Percentiles rank a stretch among this genome's conserved stretches.
Conservation (phyloP, 352 stramenopile species). For the Peronospora farinosa region DNA sequence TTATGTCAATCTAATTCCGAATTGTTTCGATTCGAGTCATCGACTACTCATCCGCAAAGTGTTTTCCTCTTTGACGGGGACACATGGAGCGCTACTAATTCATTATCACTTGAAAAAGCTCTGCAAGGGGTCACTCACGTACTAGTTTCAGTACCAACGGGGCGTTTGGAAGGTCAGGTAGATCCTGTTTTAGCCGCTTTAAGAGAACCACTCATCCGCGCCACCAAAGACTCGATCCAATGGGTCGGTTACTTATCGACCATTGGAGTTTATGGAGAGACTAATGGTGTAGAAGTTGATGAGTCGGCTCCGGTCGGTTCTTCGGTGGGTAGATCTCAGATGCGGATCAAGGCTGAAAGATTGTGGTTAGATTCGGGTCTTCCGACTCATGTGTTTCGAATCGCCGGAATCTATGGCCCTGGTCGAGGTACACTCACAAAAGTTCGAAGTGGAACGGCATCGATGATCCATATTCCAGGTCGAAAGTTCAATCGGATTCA, state of each 20-base stretch:
- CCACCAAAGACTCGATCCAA: constrained; percentile 40
- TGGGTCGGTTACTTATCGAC: constrained; percentile 90
- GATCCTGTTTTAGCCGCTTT: constrained; percentile 71
- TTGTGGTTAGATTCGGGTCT: constrained; percentile 67
- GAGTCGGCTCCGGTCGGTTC: constrained; percentile 76
- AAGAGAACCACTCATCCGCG: constrained; percentile 32
- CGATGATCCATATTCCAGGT: constrained; percentile 65
- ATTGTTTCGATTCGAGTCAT: constrained; percentile 34
- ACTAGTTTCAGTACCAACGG: constrained; percentile 63
- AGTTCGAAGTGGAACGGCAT: constrained; percentile 57
- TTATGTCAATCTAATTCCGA: constrained; percentile 30
- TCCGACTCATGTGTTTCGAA: constrained; percentile 82
- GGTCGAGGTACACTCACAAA: constrained; percentile 76
- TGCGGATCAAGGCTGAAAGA: constrained; percentile 70
- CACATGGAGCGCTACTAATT: constrained; percentile 37
- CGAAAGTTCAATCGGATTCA: constrained; percentile 87
- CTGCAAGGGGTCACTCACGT: constrained; percentile 66
- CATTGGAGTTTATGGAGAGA: constrained; percentile 92
- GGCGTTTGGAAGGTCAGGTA: constrained; percentile 34
- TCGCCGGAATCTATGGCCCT: constrained; percentile 89
- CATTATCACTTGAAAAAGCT: constrained; percentile 35
- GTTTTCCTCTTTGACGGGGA: constrained; percentile 81
- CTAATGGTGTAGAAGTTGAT: constrained; percentile 71
- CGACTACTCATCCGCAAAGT: constrained; percentile 28
- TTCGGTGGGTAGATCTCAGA: constrained; percentile 52